Evolutionary conservation across 768 basidiomycete species (phyloP), one percentile per base, ranked within the genome.

Genomic region (Sporobolomyces pararoseus): DNA sequence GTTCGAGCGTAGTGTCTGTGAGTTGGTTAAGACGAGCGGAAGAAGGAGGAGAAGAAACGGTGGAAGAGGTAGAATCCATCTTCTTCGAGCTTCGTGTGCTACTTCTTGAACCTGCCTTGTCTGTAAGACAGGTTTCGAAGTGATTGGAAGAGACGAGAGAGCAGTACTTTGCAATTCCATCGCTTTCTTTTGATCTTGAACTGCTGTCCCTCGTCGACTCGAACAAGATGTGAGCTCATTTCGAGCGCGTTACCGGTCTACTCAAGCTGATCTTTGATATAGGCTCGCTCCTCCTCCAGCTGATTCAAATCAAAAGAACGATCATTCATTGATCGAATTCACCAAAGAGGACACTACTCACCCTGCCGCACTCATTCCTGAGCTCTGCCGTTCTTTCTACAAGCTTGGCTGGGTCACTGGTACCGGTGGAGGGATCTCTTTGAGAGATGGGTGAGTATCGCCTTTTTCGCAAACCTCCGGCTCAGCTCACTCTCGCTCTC

Each of bases 341-440:
- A 29, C 53, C 44, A 75, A 76, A 44, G 70, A 75, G 66, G 79
- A 80, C 63, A 77, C 79, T 3, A 75, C 76, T 35, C 82, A 94
- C 87, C 91, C 91, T 25, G 91, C 91, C n/a, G 92, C 91, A 79
- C 83, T 93, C 71, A 93, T 93, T 62, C 89, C 89, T 37, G 89
- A 90, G 76, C 83, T 94, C 2, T 94, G 91, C 78, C 82, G 85
- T 51, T 85, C 86, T 9, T 93, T 94, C 79, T 93, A 93, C 80
- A 84, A 80, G 81, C 84, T 93, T 27, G 91, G 91, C 19, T 93
- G 91, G 91, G 91, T 93, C 1, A 93, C 91, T 4, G 91, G 91
- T 21, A 93, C 91, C 3, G 91, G 90, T 9, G 81, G 81, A 29
- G 79, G 79, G 0, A 77, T 78, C 70, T 76, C 74, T 7, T 50